phyloP scores from a whole-genome alignment of 768 basidiomycete genomes.

The Scleroderma citrinum region DNA sequence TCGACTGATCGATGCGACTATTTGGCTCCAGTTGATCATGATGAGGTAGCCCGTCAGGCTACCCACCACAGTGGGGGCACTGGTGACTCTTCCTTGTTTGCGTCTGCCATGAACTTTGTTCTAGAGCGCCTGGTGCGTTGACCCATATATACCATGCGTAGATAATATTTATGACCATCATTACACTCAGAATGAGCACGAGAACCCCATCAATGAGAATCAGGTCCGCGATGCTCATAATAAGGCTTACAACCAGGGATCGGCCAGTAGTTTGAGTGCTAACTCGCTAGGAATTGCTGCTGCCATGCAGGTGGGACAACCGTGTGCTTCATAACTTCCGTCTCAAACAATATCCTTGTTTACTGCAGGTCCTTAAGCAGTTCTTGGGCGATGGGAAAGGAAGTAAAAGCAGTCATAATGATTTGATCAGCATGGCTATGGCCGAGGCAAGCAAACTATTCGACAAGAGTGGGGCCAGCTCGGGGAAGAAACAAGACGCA shows the following conservation, averaged over 20 bases:
- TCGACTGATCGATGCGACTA: slow-evolving; percentile 6
- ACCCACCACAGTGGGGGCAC: slow-evolving; percentile 44
- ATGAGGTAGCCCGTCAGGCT: slow-evolving; percentile 50
- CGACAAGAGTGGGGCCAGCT: slow-evolving; percentile 49
- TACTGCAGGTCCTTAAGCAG: too few relatives aligned
- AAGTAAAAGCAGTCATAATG: slow-evolving; percentile 30
- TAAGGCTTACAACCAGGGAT: slow-evolving; percentile 51
- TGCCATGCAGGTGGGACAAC: slow-evolving; percentile 54
- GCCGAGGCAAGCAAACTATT: slow-evolving; percentile 72
- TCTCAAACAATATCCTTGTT: too few relatives aligned
- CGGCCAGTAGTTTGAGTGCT: slow-evolving; percentile 45
- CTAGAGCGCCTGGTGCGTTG: slow-evolving; percentile 32
- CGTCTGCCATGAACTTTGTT: slow-evolving; percentile 47
- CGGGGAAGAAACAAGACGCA: slow-evolving; percentile 69
- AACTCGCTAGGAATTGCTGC: slow-evolving; percentile 69
- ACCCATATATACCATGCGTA: not conserved
- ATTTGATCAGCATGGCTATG: slow-evolving; percentile 86
- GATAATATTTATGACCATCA: not conserved
- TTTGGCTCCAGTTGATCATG: slow-evolving; percentile 48
- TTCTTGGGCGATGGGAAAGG: slow-evolving; percentile 36
- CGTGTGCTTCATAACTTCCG: too few relatives aligned
- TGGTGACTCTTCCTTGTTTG: slow-evolving; percentile 35
- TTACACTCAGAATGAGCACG: slow-evolving; percentile 40
- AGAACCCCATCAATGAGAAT: slow-evolving; percentile 51
- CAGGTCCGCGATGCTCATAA: slow-evolving; percentile 55